Evolutionary conservation across 495 filamentous ascomycete genomes (phyloP), one percentile per base, ranked within the genome.

Genomic region (Neohortaea acidophila): DNA sequence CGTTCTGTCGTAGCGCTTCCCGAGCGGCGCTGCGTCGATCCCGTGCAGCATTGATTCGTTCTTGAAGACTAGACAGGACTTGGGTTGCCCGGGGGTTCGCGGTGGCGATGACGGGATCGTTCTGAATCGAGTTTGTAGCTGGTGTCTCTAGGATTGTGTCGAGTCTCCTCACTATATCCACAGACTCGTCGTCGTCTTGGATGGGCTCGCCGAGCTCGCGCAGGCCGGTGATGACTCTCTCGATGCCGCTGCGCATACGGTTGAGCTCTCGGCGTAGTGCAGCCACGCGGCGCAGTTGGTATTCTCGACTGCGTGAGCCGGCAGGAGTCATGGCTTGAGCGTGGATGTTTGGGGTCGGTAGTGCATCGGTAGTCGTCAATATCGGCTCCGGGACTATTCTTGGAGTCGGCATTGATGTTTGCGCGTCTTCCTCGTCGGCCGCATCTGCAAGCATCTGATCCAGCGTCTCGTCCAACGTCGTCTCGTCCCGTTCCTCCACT

Each of bases 361-460:
- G 28, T 4, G 28, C n/a, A n/a, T n/a, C n/a, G n/a, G n/a, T n/a
- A n/a, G n/a, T n/a, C n/a, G n/a, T n/a, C n/a, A n/a, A n/a, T n/a
- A n/a, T n/a, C 3, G 17, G 11, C 4, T 30, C 28, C 11, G 11
- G 11, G 11, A 13, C 28, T n/a, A n/a, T 7, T n/a, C 8, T 7
- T n/a, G 8, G 24, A 7, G 24, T 13, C 28, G 24, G 36, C 17
- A n/a, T 8, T 28, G 26, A 14, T 24, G 39, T 15, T 2, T 34
- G 30, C 27, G n/a, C 18, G 17, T 28, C 14, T 26, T 46, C 45
- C 18, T 55, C 52, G 19, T 12, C 17, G n/a, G 29, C 38, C n/a
- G 43, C 47, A 17, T 50, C 51, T 32, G 49, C 44, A 17, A 61
- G 47, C 33, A 59, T 48, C 33, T 35, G 38, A 26, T 61, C 56